Evolutionary conservation across 169 alveolate species (phyloP), one percentile per base, ranked within the genome.

Genomic region (Cryptosporidium ubiquitum): DNA sequence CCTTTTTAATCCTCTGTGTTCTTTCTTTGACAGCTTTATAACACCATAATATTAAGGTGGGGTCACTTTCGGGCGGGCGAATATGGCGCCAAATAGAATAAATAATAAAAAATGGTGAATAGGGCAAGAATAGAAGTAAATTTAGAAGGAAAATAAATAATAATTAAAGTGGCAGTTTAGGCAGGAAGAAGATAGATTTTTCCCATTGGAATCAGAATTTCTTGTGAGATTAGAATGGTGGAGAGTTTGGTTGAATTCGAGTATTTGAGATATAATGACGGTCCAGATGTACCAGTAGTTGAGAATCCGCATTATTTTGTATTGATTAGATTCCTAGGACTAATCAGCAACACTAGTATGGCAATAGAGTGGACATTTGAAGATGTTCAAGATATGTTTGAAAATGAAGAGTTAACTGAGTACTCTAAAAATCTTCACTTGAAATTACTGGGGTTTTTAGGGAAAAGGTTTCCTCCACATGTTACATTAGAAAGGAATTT

Each of bases 401-500:
- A 79, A 18, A 61, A 20, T 18, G 51, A 60, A 10, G 86, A 79
- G 75, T 33, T 64, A 18, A 79, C 86, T 26, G 86, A 79, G 29
- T 79, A 79, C 51, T 79, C 79, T 14, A 79, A 47, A 42, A 79
- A 61, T 64, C 52, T 79, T 18, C 86, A 79, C 61, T 69, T 79
- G 37, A 79, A 61, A 52, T 29, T 79, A 29, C 66, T 79, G 5
- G 86, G 86, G 16, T 61, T 79, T 61, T 37, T 79, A 12, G 86
- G 86, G 10, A 79, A 79, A 12, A 79, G 86, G 37, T 79, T 79
- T 61, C 86, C 86, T 29, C 86, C 86, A 12, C 73, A 79, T 64
- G 86, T 79, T 20, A 79, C 86, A 23, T 79, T 79, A 20, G 86
- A 79, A 33, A 79, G 79, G 35, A 79, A 79, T 37, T 42, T 79